A percentile compares a stretch with the other conserved stretches of the same genome.
Conservation (phyloP, 495 filamentous ascomycete genomes). For the Neurospora sp. region DNA sequence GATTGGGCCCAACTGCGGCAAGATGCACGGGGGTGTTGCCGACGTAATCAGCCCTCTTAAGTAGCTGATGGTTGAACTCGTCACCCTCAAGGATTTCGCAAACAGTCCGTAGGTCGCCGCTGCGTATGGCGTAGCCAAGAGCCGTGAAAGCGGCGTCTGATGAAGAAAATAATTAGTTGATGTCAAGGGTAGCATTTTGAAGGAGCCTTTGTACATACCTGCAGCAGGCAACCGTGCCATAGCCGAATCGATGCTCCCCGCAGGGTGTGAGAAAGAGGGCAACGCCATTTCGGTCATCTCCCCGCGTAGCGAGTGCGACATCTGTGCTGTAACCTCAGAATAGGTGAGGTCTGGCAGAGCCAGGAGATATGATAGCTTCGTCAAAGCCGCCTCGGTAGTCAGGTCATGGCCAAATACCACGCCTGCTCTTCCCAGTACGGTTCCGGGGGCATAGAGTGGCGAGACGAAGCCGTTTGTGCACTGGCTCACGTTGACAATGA, state of each 20-base stretch:
- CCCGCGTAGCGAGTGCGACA: constrained; percentile 69
- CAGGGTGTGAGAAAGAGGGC: constrained; percentile 61
- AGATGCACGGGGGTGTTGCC: constrained; percentile 76
- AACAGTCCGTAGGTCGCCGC: constrained; percentile 56
- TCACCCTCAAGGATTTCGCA: constrained; percentile 56
- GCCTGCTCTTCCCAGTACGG: constrained; percentile 73
- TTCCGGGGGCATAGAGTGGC: constrained; percentile 86
- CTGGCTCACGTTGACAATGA: constrained; percentile 91
- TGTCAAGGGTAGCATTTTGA: constrained; percentile 20
- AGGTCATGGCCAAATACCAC: constrained; percentile 90
- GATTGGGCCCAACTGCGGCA: constrained; percentile 38
- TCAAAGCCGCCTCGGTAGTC: constrained; percentile 87
- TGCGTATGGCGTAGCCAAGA: constrained; percentile 71
- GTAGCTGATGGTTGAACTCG: constrained; percentile 44
- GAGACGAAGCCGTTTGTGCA: constrained; percentile 83
- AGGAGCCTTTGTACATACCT: constrained; percentile 10
- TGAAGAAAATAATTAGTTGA: constrained; percentile 2
- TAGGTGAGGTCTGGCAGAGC: constrained; percentile 52
- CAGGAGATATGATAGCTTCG: constrained; percentile 85
- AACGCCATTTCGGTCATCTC: constrained; percentile 69
- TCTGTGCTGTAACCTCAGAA: constrained; percentile 53
- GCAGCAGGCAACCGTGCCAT: constrained; percentile 23
- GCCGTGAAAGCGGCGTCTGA: constrained; percentile 51
- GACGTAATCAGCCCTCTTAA: constrained; percentile 75
- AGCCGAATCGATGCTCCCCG: constrained; percentile 30